Evolutionary conservation across 345 rosid species (phyloP).

Genomic region (Psidium friedrichsthalianum): DNA sequence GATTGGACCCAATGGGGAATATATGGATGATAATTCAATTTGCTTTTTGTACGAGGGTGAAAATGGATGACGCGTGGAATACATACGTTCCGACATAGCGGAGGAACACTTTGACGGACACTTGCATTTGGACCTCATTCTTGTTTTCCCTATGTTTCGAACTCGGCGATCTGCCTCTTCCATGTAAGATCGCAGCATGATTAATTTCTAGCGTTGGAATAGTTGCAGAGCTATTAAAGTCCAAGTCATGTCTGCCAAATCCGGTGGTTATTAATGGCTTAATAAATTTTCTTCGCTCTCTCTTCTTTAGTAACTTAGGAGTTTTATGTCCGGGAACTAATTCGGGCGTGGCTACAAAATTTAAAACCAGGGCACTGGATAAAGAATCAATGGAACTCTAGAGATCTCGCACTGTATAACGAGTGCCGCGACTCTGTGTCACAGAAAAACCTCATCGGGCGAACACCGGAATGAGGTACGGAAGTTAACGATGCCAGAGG

Average conservation of each 20-base stretch:
- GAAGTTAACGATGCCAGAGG: neutral
- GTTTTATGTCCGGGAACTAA: neutral
- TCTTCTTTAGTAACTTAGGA: neutral
- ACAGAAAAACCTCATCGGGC: neutral
- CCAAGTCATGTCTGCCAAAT: neutral
- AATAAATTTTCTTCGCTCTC: neutral
- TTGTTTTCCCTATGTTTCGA: neutral
- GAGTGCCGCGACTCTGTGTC: neutral
- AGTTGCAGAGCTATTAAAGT: neutral
- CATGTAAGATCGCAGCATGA: neutral
- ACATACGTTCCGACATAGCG: neutral
- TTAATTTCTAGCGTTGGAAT: neutral
- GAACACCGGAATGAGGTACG: neutral
- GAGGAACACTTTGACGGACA: neutral
- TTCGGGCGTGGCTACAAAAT: neutral
- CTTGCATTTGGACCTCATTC: neutral
- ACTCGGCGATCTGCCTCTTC: neutral
- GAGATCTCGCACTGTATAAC: neutral
- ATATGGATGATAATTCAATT: neutral
- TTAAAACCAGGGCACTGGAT: constrained; percentile 27
- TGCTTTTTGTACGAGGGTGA: neutral
- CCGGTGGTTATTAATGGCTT: neutral
- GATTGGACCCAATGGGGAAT: neutral
- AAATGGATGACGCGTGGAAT: neutral
- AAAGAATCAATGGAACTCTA: constrained; percentile 2